Percentiles rank a stretch among this genome's conserved stretches.
phyloP scores from a whole-genome alignment of 1,284 basidiomycete genomes.

The Dichomitus squalens region DNA sequence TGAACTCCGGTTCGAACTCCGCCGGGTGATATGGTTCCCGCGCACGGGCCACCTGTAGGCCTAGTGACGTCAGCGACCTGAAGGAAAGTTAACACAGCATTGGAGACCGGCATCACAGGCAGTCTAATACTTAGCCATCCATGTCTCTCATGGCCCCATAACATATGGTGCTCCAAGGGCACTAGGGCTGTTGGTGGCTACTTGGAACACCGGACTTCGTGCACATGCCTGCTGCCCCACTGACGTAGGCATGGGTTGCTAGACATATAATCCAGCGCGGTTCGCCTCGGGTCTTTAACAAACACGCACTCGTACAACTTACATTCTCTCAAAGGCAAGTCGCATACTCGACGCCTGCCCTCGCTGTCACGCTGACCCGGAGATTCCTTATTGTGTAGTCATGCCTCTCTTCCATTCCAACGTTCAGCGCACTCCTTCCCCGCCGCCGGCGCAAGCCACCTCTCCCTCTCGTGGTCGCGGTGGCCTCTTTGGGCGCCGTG shows the following conservation, averaged over 20 bases:
- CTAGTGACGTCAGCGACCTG: constrained; percentile 17
- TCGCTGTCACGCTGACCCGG: background rate
- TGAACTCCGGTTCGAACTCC: constrained; percentile 44
- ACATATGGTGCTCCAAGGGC: background rate
- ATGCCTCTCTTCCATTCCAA: constrained; percentile 27
- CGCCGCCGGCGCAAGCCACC: constrained; percentile 13
- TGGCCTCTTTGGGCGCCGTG: constrained; percentile 26
- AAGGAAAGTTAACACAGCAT: too few species aligned
- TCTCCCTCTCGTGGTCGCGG: constrained; percentile 19
- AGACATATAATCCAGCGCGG: constrained; percentile 7
- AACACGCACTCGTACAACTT: background rate
- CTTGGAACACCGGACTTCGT: background rate
- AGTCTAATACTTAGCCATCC: too few species aligned
- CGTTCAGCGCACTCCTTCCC: constrained; percentile 19
- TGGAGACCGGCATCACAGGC: too few species aligned
- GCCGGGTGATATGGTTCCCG: constrained; percentile 39
- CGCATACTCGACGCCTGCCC: background rate
- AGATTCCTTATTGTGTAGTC: background rate
- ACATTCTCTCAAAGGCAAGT: background rate
- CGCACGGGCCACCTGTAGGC: constrained; percentile 43
- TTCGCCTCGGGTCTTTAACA: background rate
- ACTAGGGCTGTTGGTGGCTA: background rate
- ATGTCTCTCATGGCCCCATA: background rate
- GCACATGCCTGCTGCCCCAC: constrained; percentile 14
- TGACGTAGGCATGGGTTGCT: constrained; percentile 21